Base-by-base conservation (phyloP, 805 yeast genomes). In the Phaffomyces antillensis region DNA sequence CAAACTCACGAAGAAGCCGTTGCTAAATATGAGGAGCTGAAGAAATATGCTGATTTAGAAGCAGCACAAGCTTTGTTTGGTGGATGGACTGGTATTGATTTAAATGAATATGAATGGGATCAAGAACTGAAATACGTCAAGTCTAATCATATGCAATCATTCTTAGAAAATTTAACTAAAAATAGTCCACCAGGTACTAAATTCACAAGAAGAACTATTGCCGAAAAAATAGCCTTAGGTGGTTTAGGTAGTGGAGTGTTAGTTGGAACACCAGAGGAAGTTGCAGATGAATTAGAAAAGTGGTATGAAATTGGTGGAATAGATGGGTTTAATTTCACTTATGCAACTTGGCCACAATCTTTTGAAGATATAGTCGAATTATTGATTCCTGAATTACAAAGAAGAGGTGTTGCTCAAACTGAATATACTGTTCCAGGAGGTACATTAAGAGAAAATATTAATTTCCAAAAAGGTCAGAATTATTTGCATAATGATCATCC, bases 281-380 rank as follows among this genome's bases (percentile, higher is more conserved):
- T 71, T 17, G 73, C 73, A 5, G 46, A 46, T 34, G 32, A 61
- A 35, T 56, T 71, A 35, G 70, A 70, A 46, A 44, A 56, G 33
- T 71, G 70, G 71, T 66, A 64, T 8, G 66, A 66, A 15, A 50
- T 59, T 5, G 56, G 69, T 10, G 71, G 63, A 37, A 61, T 71
- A 15, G 76, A 72, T 50, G 76, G 76, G 2, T 71, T 72, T 52
- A 72, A 72, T 47, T 58, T 71, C 40, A 54, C 63, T 18, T 48
- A 59, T 11, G 43, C 38, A 16, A 40, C 35, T 13, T 17, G 33
- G 13, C 75, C 75, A 23, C 70, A 64, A 9, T 53, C 66, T 15
- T 68, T 66, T 49, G 67, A 69, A 48, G 72, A 70, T 12, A 47
- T 68, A 16, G 64, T 65, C 16, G 63, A 68, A 10, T 49, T 48